Percentiles rank a stretch among this genome's conserved stretches.
phyloP scores from a whole-genome alignment of 257 asterid species.

The Echites panduratus region DNA sequence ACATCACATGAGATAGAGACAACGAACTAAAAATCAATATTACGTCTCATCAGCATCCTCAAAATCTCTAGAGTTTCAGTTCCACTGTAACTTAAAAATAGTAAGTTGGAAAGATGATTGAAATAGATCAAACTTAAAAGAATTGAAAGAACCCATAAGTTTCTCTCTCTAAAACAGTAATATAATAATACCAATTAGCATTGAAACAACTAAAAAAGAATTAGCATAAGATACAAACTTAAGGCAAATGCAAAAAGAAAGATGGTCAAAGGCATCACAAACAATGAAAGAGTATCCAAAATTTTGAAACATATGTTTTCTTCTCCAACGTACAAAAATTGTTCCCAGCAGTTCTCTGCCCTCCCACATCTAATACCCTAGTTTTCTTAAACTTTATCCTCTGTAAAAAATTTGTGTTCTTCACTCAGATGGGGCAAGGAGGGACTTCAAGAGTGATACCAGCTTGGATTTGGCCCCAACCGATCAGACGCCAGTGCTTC shows the following conservation, averaged over 20 bases:
- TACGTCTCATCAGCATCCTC: too few relatives aligned
- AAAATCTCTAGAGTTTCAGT: too few relatives aligned
- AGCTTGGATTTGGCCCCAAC: slow-evolving; percentile 97
- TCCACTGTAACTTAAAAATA: too few relatives aligned
- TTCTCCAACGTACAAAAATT: slow-evolving; percentile 54
- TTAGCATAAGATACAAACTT: slow-evolving; percentile 12
- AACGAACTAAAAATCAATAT: too few relatives aligned
- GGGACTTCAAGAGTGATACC: slow-evolving; percentile 91
- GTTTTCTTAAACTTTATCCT: neutral
- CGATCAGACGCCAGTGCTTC: slow-evolving; percentile 98
- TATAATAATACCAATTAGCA: neutral
- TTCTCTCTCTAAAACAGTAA: neutral
- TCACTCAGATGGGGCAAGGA: slow-evolving; percentile 60
- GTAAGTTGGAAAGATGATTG: too few relatives aligned
- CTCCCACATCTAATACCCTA: slow-evolving; percentile 43
- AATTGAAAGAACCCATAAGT: too few relatives aligned
- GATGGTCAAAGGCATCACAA: slow-evolving; percentile 7
- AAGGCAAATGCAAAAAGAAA: neutral
- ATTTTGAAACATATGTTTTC: slow-evolving; percentile 33
- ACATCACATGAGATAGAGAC: too few relatives aligned
- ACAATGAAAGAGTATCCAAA: neutral
- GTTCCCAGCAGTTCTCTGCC: slow-evolving; percentile 44
- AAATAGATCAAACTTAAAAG: too few relatives aligned
- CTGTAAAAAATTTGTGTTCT: neutral
- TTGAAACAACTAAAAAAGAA: slow-evolving; percentile 6